Evolutionary conservation across 129 eudicot species (phyloP).

Genomic region (Flaveria brownii): DNA sequence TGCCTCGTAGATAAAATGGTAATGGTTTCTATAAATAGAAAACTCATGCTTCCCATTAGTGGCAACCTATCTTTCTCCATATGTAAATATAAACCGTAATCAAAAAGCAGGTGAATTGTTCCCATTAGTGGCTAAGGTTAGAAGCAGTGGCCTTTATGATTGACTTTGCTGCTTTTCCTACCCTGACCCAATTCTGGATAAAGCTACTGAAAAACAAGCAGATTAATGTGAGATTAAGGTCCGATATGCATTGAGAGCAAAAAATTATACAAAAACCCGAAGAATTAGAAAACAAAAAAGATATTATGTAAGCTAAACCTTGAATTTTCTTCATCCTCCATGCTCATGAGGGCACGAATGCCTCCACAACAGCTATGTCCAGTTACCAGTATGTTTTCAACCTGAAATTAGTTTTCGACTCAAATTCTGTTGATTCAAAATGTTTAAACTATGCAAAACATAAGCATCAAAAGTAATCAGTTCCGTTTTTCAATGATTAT

Average conservation of each 20-base stretch:
- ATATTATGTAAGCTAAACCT: slow-evolving; percentile 44
- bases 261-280: not conserved
- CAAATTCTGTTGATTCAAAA: not conserved
- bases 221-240: not conserved
- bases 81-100: no score
- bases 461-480: not conserved
- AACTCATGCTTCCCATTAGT: no score
- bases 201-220: slow-evolving; percentile 69
- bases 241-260: not conserved
- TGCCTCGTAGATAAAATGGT: no score
- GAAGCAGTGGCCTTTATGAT: slow-evolving; percentile 74
- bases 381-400: slow-evolving; percentile 75
- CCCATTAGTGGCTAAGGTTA: slow-evolving; percentile 52
- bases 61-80: no score
- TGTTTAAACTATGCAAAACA: not conserved
- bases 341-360: slow-evolving; percentile 87
- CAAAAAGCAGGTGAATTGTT: no score
- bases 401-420: slow-evolving; percentile 42
- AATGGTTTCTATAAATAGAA: no score
- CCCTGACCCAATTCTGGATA: slow-evolving; percentile 74
- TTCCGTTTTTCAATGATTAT: not conserved
- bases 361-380: slow-evolving; percentile 99
- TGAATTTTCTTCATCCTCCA: slow-evolving; percentile 68
- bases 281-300: slow-evolving; percentile 1
- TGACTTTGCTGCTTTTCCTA: slow-evolving; percentile 69